phyloP scores from a whole-genome alignment of 2,329 filamentous ascomycete genomes.

The Chrysoporthe puriensis region DNA sequence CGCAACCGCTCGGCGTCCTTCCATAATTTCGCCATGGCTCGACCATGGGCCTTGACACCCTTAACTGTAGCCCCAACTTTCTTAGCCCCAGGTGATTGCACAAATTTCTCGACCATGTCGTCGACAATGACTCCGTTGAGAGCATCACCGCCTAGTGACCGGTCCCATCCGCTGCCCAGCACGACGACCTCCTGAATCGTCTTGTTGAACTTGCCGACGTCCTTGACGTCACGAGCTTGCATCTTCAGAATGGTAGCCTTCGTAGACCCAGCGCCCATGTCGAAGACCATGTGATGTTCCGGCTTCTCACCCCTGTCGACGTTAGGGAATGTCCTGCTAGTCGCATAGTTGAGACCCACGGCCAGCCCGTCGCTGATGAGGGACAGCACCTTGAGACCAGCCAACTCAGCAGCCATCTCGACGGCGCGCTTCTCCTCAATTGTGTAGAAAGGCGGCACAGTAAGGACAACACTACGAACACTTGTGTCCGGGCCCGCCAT shows the following conservation, averaged over 20 bases:
- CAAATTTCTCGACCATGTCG: slow-evolving; percentile 82
- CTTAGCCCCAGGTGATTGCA: slow-evolving; percentile 70
- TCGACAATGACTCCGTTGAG: slow-evolving; percentile 88
- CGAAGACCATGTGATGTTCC: slow-evolving; percentile 91
- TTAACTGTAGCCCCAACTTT: slow-evolving; percentile 64
- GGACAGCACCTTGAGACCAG: slow-evolving; percentile 82
- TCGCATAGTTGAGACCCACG: slow-evolving; percentile 94
- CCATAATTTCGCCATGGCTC: slow-evolving; percentile 85
- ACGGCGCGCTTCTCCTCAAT: slow-evolving; percentile 87
- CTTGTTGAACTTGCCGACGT: slow-evolving; percentile 92
- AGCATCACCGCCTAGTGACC: slow-evolving; percentile 84
- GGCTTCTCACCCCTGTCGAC: slow-evolving; percentile 81
- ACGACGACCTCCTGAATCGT: slow-evolving; percentile 95
- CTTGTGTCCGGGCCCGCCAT: slow-evolving; percentile 75
- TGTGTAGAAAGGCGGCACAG: slow-evolving; percentile 88
- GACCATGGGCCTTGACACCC: slow-evolving; percentile 73
- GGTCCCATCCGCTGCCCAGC: slow-evolving; percentile 85
- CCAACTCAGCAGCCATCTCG: slow-evolving; percentile 81
- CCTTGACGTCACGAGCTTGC: slow-evolving; percentile 87
- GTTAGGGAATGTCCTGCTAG: slow-evolving; percentile 84
- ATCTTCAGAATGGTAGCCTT: slow-evolving; percentile 90
- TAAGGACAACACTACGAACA: slow-evolving; percentile 84
- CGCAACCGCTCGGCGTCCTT: slow-evolving; percentile 88
- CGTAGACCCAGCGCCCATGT: slow-evolving; percentile 96
- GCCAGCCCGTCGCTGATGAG: slow-evolving; percentile 89